Evolutionary conservation across 495 filamentous ascomycete genomes (phyloP).

Genomic region (Penicillium pancosmium): DNA sequence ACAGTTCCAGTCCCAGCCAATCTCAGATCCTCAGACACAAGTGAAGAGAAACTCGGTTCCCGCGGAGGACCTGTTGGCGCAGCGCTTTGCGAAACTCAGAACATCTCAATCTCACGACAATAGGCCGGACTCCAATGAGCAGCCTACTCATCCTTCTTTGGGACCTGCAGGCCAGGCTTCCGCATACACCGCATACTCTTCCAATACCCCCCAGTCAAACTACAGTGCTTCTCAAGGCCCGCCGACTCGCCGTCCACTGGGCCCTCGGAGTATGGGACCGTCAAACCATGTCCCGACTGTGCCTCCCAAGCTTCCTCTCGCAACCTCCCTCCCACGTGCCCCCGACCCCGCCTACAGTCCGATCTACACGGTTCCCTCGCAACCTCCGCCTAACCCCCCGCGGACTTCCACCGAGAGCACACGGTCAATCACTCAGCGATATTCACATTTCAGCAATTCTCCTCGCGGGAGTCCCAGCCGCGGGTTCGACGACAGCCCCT

Average conservation of each 20-base stretch:
- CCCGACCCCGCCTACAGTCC: slow-evolving; percentile 90
- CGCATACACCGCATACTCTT: slow-evolving; percentile 34
- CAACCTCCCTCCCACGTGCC: slow-evolving; percentile 68
- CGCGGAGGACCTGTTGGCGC: slow-evolving; percentile 43
- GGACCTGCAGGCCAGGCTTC: slow-evolving; percentile 33
- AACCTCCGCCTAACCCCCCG: slow-evolving; percentile 52
- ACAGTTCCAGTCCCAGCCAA: slow-evolving; percentile 40
- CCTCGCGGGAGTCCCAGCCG: slow-evolving; percentile 42
- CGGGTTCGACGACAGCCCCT: slow-evolving; percentile 43
- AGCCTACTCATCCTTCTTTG: slow-evolving; percentile 31
- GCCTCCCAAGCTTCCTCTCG: slow-evolving; percentile 59
- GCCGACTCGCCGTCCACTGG: slow-evolving; percentile 46
- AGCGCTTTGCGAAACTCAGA: slow-evolving; percentile 50
- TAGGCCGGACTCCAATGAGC: slow-evolving; percentile 23
- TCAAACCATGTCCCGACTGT: slow-evolving; percentile 42
- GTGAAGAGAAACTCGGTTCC: slow-evolving; percentile 31
- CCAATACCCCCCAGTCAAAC: slow-evolving; percentile 22
- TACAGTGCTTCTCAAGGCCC: slow-evolving; percentile 25
- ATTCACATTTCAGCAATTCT: slow-evolving; percentile 43
- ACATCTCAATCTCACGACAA: slow-evolving; percentile 29
- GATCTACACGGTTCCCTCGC: slow-evolving; percentile 46
- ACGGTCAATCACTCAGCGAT: slow-evolving; percentile 38
- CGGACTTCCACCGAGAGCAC: slow-evolving; percentile 47
- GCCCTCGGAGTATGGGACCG: slow-evolving; percentile 60
- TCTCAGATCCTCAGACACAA: slow-evolving; percentile 21